Conservation (phyloP, 352 stramenopile species). For the Phytopythium helicoides region DNA sequence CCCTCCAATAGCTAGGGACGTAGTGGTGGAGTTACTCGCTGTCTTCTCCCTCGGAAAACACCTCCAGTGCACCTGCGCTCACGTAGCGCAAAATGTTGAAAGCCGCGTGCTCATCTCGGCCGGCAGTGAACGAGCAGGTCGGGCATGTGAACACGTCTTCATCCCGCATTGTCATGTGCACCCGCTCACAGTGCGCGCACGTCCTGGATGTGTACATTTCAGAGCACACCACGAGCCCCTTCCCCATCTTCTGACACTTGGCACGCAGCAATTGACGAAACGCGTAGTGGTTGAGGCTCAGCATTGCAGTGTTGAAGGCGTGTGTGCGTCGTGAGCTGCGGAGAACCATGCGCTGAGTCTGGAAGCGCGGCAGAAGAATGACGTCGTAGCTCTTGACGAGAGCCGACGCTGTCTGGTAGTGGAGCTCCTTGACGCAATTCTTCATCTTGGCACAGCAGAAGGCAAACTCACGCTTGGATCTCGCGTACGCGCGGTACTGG, state of each 20-base stretch:
- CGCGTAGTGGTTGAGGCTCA: constrained; percentile 5
- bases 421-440: constrained; percentile 1
- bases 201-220: constrained; percentile 4
- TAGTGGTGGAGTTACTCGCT: too few relatives aligned
- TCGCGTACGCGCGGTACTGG: constrained; percentile 1
- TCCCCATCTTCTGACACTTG: constrained; percentile 4
- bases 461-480: neutral
- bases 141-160: constrained; percentile 1
- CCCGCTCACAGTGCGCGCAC: constrained; percentile 1
- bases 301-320: neutral
- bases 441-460: neutral
- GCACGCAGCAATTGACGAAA: constrained; percentile 2
- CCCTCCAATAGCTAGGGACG: too few relatives aligned
- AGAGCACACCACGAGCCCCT: constrained; percentile 4
- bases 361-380: neutral
- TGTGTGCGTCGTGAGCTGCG: neutral
- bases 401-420: neutral
- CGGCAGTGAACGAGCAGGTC: neutral
- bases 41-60: too few relatives aligned
- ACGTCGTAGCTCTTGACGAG: constrained; percentile 1
- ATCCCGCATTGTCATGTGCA: neutral
- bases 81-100: constrained; percentile 8
- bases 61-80: constrained; percentile 1
- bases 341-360: neutral
- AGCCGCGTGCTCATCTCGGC: constrained; percentile 1